phyloP scores from a whole-genome alignment of 352 stramenopile genomes.

The Phytopythium sindhum region DNA sequence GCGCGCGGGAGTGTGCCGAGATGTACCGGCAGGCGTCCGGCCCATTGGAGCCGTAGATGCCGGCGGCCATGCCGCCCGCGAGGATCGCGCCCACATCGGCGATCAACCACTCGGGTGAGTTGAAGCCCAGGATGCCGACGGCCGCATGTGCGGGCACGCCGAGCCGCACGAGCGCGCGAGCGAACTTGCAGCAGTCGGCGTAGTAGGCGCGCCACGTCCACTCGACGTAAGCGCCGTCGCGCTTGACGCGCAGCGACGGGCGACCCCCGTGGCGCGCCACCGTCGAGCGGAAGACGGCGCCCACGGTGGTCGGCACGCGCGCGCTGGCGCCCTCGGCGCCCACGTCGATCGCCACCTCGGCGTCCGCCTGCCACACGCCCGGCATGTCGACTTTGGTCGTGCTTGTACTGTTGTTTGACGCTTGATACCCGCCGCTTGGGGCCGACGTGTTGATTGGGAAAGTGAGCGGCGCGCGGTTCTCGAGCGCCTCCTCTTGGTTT shows the following conservation, averaged over 20 bases:
- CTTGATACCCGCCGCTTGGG: too few species aligned
- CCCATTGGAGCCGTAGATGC: constrained; percentile 85
- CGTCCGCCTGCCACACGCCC: constrained; percentile 1
- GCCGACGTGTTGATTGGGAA: too few species aligned
- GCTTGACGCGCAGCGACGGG: constrained; percentile 38
- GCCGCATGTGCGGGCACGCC: constrained; percentile 67
- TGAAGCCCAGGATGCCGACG: constrained; percentile 84
- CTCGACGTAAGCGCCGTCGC: constrained; percentile 26
- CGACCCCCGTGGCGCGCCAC: constrained; percentile 20
- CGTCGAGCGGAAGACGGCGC: constrained; percentile 34
- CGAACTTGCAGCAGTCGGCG: constrained; percentile 51
- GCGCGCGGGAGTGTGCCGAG: constrained; percentile 64
- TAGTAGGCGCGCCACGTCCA: constrained; percentile 80
- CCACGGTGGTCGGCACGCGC: constrained; percentile 31
- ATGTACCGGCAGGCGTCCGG: constrained; percentile 77
- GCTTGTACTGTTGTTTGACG: neutral
- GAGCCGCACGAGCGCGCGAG: constrained; percentile 62
- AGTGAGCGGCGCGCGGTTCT: neutral
- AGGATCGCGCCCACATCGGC: constrained; percentile 77
- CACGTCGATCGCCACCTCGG: neutral
- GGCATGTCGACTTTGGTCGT: neutral
- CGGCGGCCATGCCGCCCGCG: constrained; percentile 72
- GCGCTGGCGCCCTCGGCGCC: constrained; percentile 14
- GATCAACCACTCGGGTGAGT: constrained; percentile 85
- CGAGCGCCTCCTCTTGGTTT: too few species aligned